These are phyloP conservation scores for Bryum argenteum DNA, from an alignment of 225 moss, liverwort and hornwort genomes.

Conservation along the genomic window DNA sequence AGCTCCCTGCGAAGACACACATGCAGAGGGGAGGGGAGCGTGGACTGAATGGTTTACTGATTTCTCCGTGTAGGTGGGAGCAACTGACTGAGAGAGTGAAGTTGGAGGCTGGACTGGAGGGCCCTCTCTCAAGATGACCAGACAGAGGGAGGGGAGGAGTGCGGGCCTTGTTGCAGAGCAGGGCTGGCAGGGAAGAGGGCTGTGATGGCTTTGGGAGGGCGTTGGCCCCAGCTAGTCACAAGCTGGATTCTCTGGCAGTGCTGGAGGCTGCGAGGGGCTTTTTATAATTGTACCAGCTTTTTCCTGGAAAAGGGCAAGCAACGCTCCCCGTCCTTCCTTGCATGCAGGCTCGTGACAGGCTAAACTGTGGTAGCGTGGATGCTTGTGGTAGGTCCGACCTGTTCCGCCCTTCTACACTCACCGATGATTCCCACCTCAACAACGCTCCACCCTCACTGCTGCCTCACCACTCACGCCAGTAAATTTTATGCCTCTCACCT, in stretches of 20 bases:
- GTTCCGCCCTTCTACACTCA: conserved; percentile 21
- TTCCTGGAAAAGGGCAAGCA: conserved; percentile 11
- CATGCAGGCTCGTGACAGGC: conserved; percentile 30
- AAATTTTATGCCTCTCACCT: no score
- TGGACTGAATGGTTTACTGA: no score
- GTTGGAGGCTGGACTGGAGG: neutral
- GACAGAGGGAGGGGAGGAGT: no score
- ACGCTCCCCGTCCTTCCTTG: neutral
- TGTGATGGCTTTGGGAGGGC: no score
- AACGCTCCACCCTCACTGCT: neutral
- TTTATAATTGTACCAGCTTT: conserved; percentile 33
- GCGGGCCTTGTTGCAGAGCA: no score
- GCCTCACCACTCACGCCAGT: neutral
- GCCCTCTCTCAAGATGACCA: neutral
- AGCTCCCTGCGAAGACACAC: no score
- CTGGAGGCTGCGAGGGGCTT: conserved; percentile 20
- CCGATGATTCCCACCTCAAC: conserved; percentile 7
- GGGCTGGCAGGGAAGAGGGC: no score
- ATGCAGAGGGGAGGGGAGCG: no score
- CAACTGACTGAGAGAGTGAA: neutral
- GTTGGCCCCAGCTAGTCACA: conserved; percentile 24
- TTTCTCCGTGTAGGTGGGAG: neutral
- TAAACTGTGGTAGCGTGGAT: conserved; percentile 9
- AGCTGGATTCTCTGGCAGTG: conserved; percentile 39
- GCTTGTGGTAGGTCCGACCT: conserved; percentile 40